These are phyloP conservation scores for Salvia sclarea DNA, from an alignment of 305 asterid genomes.

Conservation along the genomic window DNA sequence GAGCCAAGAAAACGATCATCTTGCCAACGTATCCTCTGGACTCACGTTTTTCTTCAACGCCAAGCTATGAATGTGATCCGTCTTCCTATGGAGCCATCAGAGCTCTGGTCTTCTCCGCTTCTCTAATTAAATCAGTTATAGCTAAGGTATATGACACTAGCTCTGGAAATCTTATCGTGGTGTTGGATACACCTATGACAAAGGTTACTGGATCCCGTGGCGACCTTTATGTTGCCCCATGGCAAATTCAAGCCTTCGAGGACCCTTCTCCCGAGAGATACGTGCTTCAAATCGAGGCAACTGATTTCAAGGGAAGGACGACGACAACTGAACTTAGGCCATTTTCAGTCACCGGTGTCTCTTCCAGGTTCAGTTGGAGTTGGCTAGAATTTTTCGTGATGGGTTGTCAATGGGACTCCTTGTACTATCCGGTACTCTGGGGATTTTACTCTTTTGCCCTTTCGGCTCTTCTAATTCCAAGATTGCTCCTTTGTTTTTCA, in stretches of 20 bases:
- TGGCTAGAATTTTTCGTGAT: conserved; percentile 85
- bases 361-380: conserved; percentile 61
- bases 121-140: conserved; percentile 63
- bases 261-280: conserved; percentile 82
- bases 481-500: conserved; percentile 43
- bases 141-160: conserved; percentile 81
- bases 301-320: conserved; percentile 53
- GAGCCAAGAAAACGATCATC: conserved; percentile 63
- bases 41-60: conserved; percentile 60
- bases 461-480: conserved; percentile 63
- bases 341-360: conserved; percentile 66
- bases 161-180: conserved; percentile 52
- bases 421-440: conserved; percentile 73
- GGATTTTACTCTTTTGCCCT: conserved; percentile 46
- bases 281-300: conserved; percentile 72
- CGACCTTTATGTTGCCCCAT: conserved; percentile 69
- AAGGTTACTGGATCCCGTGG: conserved; percentile 56
- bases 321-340: conserved; percentile 76
- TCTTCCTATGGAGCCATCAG: conserved; percentile 49
- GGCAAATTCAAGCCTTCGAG: conserved; percentile 78
- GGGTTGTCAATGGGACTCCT: conserved; percentile 94
- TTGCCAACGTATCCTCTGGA: conserved; percentile 86
- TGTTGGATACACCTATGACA: conserved; percentile 64
- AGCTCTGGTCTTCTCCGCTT: conserved; percentile 77
- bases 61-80: conserved; percentile 47